Base-by-base conservation (phyloP, 1,139 yeast species). In the Kurtzmaniella natalensis region DNA sequence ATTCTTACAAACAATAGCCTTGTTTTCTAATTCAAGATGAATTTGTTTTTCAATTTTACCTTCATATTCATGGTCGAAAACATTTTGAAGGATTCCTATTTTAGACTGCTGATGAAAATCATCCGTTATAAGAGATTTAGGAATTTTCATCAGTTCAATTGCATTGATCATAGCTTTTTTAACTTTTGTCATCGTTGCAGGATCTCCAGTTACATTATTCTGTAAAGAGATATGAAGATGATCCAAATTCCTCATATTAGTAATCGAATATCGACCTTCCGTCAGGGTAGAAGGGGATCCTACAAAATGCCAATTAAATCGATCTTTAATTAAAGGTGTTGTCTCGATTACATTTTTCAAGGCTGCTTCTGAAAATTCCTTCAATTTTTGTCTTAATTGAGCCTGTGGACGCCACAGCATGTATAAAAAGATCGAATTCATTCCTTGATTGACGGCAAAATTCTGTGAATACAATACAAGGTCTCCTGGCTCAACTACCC, bases 371-470 rank as follows among this genome's bases (percentile, higher is more conserved):
- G 40, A 30, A 4, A 33, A 8, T 20, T 19, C 22, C 26, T 39
- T 39, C 8, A 39, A 24, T 11, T 30, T 29, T 13, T 20, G 27
- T 7, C 32, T 24, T 6, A 28, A 15, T 3, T 24, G 28, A 9
- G 30, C 9, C 15, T 42, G 36, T 15, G 50, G 50, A 13, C 33
- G 36, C 50, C 50, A 46, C 16, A 44, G 47, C 16, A 46, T 34
- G 27, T 42, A 42, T 9, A 42, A 24, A 32, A 42, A 45, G 11
- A 38, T 18, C 14, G 37, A 30, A 9, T 41, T 33, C 48, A 46
- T 45, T 17, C 39, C 36, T 2, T 31, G 41, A 18, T 34, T 25
- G 13, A 21, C 18, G 7, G 36, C 22, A 31, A 36, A 45, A 30
- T 44, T 46, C 31, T 45, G 48, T 43, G 43, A 46, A 25, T 41